Conservation (phyloP, 768 basidiomycete species). For the Hygrophorus pudorinus region DNA sequence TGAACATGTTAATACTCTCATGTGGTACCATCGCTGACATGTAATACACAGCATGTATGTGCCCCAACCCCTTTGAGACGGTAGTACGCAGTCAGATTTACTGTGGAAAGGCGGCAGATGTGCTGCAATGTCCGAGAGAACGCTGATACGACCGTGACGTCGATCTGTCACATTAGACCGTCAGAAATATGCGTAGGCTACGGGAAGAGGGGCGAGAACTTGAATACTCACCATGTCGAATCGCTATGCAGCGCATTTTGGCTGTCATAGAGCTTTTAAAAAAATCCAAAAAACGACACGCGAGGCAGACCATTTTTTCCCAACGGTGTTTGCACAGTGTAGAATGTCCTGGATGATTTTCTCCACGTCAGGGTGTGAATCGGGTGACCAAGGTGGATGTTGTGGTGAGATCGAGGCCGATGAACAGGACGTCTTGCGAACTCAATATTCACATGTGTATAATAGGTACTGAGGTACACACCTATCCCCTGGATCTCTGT, state of each 20-base stretch:
- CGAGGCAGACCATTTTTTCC: slow-evolving; percentile 29
- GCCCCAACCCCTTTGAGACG: no score
- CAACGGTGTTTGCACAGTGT: slow-evolving; percentile 34
- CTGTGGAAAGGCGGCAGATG: slow-evolving; percentile 15
- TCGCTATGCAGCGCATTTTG: slow-evolving; percentile 34
- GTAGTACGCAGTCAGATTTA: background rate
- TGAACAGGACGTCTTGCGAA: slow-evolving; percentile 39
- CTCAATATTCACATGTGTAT: slow-evolving; percentile 9
- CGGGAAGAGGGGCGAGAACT: no score
- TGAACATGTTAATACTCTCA: no score
- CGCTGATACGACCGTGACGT: slow-evolving; percentile 33
- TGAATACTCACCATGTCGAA: slow-evolving; percentile 42
- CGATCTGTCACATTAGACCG: slow-evolving; percentile 29
- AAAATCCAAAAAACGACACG: no score
- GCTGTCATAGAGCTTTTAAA: no score
- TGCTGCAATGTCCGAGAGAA: slow-evolving; percentile 27
- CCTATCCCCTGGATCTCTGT: slow-evolving; percentile 59
- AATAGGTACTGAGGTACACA: slow-evolving; percentile 23
- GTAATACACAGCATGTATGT: no score
- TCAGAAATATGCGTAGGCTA: no score
- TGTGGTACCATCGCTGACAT: no score
- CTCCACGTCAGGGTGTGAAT: slow-evolving; percentile 58
- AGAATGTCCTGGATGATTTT: slow-evolving; percentile 45
- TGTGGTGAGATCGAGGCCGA: slow-evolving; percentile 59
- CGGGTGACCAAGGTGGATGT: slow-evolving; percentile 49